phyloP scores from a whole-genome alignment of 2,329 filamentous ascomycete species.

The Pseudopithomyces maydicus region DNA sequence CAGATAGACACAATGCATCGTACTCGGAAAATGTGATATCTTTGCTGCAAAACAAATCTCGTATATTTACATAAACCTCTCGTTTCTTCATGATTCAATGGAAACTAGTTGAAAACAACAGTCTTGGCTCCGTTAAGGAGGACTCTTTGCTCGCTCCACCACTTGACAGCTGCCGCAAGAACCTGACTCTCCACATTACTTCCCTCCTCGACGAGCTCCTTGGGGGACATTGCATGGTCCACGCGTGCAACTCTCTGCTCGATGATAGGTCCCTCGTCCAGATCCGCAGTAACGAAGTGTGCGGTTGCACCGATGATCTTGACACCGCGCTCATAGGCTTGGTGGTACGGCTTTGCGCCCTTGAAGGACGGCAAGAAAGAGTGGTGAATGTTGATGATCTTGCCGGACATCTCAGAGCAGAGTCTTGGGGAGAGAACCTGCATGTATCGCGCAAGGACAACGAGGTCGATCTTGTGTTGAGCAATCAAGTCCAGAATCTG shows the following conservation, averaged over 20 bases:
- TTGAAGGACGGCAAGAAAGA: constrained; percentile 87
- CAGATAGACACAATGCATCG: neutral
- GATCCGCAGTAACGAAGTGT: constrained; percentile 82
- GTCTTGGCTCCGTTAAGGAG: constrained; percentile 82
- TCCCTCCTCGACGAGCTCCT: constrained; percentile 77
- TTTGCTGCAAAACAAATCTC: neutral
- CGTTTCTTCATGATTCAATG: neutral
- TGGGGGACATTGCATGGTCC: constrained; percentile 76
- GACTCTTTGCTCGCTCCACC: constrained; percentile 78
- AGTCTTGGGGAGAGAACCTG: constrained; percentile 78
- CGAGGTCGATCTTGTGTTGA: constrained; percentile 73
- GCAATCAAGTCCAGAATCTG: constrained; percentile 73
- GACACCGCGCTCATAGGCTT: constrained; percentile 83
- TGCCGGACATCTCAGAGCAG: constrained; percentile 78
- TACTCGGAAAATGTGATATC: too few relatives aligned
- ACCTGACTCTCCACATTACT: constrained; percentile 86
- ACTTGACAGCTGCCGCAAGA: constrained; percentile 79
- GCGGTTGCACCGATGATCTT: constrained; percentile 89
- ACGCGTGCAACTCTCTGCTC: constrained; percentile 81
- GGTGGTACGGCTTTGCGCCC: constrained; percentile 86
- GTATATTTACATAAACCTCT: neutral
- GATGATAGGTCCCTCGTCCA: constrained; percentile 87
- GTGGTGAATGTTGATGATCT: constrained; percentile 93
- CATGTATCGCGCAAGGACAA: constrained; percentile 86
- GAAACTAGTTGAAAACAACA: constrained; percentile 70